These are phyloP conservation scores for Allium sativum DNA, from an alignment of 106 monocot species.

Conservation along the genomic window DNA sequence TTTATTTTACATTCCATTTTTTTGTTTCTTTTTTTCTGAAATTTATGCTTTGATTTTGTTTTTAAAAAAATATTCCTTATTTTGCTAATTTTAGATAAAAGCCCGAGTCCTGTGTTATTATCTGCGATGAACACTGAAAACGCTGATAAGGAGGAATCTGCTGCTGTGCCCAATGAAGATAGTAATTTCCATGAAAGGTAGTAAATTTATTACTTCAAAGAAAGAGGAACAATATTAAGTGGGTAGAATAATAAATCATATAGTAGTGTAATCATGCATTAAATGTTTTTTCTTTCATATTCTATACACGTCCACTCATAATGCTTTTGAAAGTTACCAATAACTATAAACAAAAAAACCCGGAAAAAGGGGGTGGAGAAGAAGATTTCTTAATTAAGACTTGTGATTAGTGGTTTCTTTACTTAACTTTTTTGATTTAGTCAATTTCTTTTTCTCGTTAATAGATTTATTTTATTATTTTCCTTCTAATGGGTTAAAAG, in stretches of 20 bases:
- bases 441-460: neutral
- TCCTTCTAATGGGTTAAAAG: too few relatives aligned
- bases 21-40: neutral
- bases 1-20: neutral
- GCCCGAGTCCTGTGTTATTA: slow-evolving; percentile 3
- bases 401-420: slow-evolving; percentile 1
- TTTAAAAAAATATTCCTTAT: neutral
- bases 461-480: too few relatives aligned
- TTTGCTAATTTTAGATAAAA: slow-evolving; percentile 33
- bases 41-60: too few relatives aligned
- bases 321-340: slow-evolving; percentile 4
- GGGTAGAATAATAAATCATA: too few relatives aligned
- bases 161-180: slow-evolving; percentile 27
- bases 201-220: neutral
- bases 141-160: neutral
- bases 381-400: slow-evolving; percentile 1
- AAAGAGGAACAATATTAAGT: neutral
- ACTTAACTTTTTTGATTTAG: slow-evolving; percentile 2
- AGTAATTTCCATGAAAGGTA: slow-evolving; percentile 38
- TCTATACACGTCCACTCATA: slow-evolving; percentile 1
- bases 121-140: too few relatives aligned
- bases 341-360: neutral
- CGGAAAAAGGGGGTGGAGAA: slow-evolving; percentile 3
- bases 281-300: neutral
- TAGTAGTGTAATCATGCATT: neutral